A percentile compares a stretch with the other conserved stretches of the same genome.
These are phyloP conservation scores for Hypoxylon subgilvum DNA, from an alignment of 495 filamentous ascomycete genomes.

Conservation along the genomic window DNA sequence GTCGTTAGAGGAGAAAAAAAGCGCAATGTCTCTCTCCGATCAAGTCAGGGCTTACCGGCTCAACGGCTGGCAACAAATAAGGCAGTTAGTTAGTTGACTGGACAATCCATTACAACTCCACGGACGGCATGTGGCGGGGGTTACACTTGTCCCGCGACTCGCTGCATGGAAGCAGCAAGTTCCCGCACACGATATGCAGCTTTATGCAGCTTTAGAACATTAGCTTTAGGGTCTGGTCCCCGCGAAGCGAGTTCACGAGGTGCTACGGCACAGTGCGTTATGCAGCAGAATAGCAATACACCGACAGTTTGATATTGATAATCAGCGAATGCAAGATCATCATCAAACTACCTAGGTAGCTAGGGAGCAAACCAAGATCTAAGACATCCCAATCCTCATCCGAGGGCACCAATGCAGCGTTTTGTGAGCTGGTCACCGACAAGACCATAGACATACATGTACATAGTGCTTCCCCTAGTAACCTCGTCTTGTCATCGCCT, in stretches of 20 bases:
- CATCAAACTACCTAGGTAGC: constrained; percentile 26
- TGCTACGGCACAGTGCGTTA: constrained; percentile 11
- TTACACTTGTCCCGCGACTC: constrained; percentile 30
- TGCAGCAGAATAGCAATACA: constrained; percentile 31
- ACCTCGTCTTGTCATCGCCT: constrained; percentile 9
- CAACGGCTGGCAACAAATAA: constrained; percentile 28
- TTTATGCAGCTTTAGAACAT: constrained; percentile 19
- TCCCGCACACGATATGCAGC: constrained; percentile 37
- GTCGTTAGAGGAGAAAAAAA: constrained; percentile 20
- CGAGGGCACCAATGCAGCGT: constrained; percentile 13
- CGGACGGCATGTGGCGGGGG: constrained; percentile 37
- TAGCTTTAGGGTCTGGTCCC: constrained; percentile 34
- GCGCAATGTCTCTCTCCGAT: constrained; percentile 1
- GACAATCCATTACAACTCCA: constrained; percentile 33
- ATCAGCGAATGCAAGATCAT: constrained; percentile 34
- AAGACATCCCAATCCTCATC: constrained; percentile 32
- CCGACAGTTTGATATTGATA: constrained; percentile 36
- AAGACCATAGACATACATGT: constrained; percentile 4
- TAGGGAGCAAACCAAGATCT: constrained; percentile 39
- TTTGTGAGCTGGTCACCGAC: constrained; percentile 26
- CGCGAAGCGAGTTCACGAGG: constrained; percentile 30
- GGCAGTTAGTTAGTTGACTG: constrained; percentile 31
- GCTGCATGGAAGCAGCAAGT: constrained; percentile 34
- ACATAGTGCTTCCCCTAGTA: constrained; percentile 3
- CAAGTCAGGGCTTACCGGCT: constrained; percentile 21